Percentiles rank a stretch among this genome's conserved stretches.
phyloP scores from a whole-genome alignment of 1,284 basidiomycete genomes.

The Sporisorium sorghi region DNA sequence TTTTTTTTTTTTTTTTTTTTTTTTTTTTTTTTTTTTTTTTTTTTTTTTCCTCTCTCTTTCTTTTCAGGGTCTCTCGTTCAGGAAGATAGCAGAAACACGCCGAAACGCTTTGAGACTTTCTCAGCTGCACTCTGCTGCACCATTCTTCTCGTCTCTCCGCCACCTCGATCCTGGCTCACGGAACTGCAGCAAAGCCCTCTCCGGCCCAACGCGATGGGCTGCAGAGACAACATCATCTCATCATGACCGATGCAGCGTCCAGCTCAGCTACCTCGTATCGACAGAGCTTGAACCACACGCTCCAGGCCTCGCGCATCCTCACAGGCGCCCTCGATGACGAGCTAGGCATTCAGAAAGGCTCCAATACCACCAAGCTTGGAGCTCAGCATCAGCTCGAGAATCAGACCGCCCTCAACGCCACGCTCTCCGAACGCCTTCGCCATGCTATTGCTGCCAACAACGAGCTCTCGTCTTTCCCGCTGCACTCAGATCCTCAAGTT shows the following conservation, averaged over 20 bases:
- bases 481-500: slow-evolving; percentile 16
- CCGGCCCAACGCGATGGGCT: slow-evolving; percentile 2
- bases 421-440: slow-evolving; percentile 19
- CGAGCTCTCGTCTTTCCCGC: slow-evolving; percentile 18
- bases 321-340: slow-evolving; percentile 36
- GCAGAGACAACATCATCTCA: not conserved
- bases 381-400: slow-evolving; percentile 23
- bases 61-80: slow-evolving; percentile 14
- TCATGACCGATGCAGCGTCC: slow-evolving; percentile 30
- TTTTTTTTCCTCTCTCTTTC: not conserved
- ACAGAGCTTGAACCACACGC: slow-evolving; percentile 31
- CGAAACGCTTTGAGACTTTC: slow-evolving; percentile 12
- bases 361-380: slow-evolving; percentile 28
- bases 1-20: no score
- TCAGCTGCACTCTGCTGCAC: not conserved
- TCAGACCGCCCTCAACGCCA: slow-evolving; percentile 19
- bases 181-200: not conserved
- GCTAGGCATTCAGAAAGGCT: slow-evolving; percentile 34
- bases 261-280: slow-evolving; percentile 33
- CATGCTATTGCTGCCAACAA: slow-evolving; percentile 18
- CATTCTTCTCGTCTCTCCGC: not conserved
- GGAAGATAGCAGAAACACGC: slow-evolving; percentile 27
- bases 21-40: no score
- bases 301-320: slow-evolving; percentile 41
- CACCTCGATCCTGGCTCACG: not conserved